A percentile compares a stretch with the other conserved stretches of the same genome.
Evolutionary conservation across 2,329 filamentous ascomycete species (phyloP).

Genomic region (Sporothrix inflata): DNA sequence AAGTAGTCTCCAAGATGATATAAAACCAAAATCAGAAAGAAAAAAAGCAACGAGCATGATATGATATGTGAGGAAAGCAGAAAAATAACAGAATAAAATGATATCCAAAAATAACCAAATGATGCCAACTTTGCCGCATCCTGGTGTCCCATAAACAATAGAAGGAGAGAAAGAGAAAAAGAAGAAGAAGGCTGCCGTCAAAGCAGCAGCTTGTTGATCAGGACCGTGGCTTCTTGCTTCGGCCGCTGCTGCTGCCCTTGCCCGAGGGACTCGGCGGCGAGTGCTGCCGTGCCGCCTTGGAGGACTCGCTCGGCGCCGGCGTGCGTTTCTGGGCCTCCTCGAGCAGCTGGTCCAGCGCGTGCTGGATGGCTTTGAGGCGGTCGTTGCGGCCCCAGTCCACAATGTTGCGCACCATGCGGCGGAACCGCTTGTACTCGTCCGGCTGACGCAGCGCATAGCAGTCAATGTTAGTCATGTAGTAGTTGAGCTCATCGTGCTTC

Average conservation of each 20-base stretch:
- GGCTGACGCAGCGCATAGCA: neutral
- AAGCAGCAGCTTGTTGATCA: neutral
- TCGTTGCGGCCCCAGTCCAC: conserved; percentile 20
- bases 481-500: neutral
- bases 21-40: too few relatives aligned
- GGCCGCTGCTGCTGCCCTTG: conserved; percentile 11
- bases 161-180: neutral
- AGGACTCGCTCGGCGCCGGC: neutral
- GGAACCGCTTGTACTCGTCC: neutral
- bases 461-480: neutral
- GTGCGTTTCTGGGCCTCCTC: neutral
- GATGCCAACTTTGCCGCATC: neutral
- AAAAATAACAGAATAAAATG: neutral
- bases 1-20: too few relatives aligned
- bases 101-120: neutral
- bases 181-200: neutral
- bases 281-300: neutral
- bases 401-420: conserved; percentile 14
- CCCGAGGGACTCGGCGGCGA: neutral
- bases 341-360: neutral
- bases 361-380: conserved; percentile 3
- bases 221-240: conserved; percentile 4
- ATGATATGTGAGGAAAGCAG: too few relatives aligned
- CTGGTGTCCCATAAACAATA: neutral
- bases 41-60: too few relatives aligned